These are phyloP conservation scores for Spinacia oleracea DNA, from an alignment of 179 eudicot genomes.

Conservation along the genomic window DNA sequence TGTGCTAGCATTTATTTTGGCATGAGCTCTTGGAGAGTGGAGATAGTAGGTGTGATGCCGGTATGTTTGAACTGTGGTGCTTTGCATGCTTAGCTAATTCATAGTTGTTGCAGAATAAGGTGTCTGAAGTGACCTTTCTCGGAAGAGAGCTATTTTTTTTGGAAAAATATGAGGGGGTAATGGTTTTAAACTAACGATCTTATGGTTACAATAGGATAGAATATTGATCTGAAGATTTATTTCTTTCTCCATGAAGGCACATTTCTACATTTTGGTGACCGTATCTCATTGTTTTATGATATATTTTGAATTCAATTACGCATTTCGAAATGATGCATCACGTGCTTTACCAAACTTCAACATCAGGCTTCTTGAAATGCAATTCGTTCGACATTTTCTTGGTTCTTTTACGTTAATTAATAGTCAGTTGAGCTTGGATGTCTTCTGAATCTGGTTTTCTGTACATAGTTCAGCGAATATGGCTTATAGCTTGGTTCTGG, in stretches of 20 bases:
- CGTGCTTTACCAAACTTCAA: too few species aligned
- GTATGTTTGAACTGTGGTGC: too few species aligned
- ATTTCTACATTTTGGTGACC: not conserved
- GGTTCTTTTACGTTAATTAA: too few species aligned
- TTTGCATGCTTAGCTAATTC: not conserved
- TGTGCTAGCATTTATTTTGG: not conserved
- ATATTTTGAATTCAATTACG: not conserved
- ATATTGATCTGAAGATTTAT: not conserved
- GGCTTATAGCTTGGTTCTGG: too few species aligned
- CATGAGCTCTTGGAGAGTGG: not conserved
- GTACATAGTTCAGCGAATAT: too few species aligned
- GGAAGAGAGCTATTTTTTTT: not conserved
- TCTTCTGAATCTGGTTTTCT: not conserved
- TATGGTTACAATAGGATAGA: not conserved
- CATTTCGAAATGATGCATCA: too few species aligned
- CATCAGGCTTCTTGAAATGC: too few species aligned
- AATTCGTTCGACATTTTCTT: too few species aligned
- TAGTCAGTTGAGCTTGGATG: too few species aligned
- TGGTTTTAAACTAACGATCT: not conserved
- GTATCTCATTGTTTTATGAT: not conserved
- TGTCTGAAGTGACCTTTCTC: not conserved
- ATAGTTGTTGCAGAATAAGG: not conserved
- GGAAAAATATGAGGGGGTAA: not conserved
- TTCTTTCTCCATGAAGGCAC: not conserved
- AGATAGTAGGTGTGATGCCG: not conserved